Conservation (phyloP, 2,329 filamentous ascomycete genomes). For the Aspergillus latus region DNA sequence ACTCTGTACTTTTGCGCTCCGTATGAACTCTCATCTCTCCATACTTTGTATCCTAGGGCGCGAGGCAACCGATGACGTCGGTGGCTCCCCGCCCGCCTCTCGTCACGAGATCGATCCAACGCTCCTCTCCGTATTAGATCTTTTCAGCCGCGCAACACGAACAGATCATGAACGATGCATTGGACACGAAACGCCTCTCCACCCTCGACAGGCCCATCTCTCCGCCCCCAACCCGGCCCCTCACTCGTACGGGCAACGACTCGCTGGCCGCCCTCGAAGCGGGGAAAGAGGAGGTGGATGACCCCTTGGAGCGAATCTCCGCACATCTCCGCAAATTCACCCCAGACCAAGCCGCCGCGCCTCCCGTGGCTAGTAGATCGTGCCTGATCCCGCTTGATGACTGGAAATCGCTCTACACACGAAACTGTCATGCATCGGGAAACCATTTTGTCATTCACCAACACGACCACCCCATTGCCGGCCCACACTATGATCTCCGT, state of each 20-base stretch:
- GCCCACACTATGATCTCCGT: slow-evolving; percentile 67
- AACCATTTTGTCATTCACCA: slow-evolving; percentile 69
- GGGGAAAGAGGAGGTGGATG: slow-evolving; percentile 46
- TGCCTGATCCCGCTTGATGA: slow-evolving; percentile 16
- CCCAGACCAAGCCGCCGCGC: slow-evolving; percentile 19
- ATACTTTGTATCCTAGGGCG: not conserved
- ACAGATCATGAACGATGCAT: not conserved
- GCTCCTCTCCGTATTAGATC: not conserved
- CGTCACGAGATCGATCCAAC: not conserved
- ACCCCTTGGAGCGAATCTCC: slow-evolving; percentile 53
- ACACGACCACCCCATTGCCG: slow-evolving; percentile 70
- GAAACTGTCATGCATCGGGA: slow-evolving; percentile 48
- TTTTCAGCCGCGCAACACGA: not conserved
- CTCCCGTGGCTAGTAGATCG: not conserved
- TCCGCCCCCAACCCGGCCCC: slow-evolving; percentile 6
- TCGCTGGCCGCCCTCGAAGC: slow-evolving; percentile 52
- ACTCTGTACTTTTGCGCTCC: no score
- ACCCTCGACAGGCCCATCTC: slow-evolving; percentile 6
- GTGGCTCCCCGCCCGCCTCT: not conserved
- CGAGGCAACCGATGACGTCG: not conserved
- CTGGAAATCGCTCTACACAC: slow-evolving; percentile 49
- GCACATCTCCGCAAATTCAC: slow-evolving; percentile 37
- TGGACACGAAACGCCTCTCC: not conserved
- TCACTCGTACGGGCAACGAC: not conserved
- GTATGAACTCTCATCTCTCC: no score